Percentiles rank a stretch among this genome's conserved stretches.
phyloP scores from a whole-genome alignment of 2,329 filamentous ascomycete genomes.

The Epicoccum nigrum region DNA sequence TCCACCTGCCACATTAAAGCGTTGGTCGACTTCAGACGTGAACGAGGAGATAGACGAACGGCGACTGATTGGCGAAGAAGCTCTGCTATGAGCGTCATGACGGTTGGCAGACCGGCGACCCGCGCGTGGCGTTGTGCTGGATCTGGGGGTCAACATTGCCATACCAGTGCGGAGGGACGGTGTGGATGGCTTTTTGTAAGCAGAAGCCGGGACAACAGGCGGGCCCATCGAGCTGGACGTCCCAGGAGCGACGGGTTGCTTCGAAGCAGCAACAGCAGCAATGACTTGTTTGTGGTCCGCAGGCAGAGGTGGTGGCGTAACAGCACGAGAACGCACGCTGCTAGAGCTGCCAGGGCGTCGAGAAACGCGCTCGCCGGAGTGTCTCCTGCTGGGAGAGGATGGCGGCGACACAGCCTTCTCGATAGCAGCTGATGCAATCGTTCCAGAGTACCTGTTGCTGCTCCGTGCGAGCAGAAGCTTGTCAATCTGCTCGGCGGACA shows the following conservation, averaged over 20 bases:
- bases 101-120: conserved; percentile 49
- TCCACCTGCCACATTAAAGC: conserved; percentile 73
- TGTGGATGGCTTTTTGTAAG: conserved; percentile 59
- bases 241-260: conserved; percentile 48
- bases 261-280: conserved; percentile 73
- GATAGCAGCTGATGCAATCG: conserved; percentile 36
- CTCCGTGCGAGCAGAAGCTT: conserved; percentile 68
- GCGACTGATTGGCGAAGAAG: conserved; percentile 62
- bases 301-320: conserved; percentile 74
- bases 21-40: conserved; percentile 86
- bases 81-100: conserved; percentile 51
- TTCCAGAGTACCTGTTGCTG: conserved; percentile 35
- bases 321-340: conserved; percentile 64
- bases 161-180: conserved; percentile 50
- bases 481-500: conserved; percentile 84
- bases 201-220: conserved; percentile 81
- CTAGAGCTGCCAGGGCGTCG: conserved; percentile 74
- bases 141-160: conserved; percentile 53
- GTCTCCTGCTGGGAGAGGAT: conserved; percentile 44
- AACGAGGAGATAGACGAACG: conserved; percentile 95
- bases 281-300: conserved; percentile 83
- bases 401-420: conserved; percentile 42
- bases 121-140: conserved; percentile 61
- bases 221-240: conserved; percentile 73
- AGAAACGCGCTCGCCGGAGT: conserved; percentile 41